phyloP scores from a whole-genome alignment of 1,139 yeast species.

The Yamadazyma mexicana region DNA sequence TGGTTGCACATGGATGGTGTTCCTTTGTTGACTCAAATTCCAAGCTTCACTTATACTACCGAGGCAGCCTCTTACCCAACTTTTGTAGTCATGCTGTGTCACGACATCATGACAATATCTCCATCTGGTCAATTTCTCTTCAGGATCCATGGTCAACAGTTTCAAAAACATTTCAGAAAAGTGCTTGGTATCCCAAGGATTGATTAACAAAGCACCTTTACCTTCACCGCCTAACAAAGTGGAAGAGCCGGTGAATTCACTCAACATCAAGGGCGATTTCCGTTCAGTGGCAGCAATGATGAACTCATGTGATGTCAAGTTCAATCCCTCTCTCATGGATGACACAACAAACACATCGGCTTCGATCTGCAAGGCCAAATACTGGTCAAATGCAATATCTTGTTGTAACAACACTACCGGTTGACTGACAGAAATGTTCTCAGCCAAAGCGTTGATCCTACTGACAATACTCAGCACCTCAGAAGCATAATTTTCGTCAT shows the following conservation, averaged over 20 bases:
- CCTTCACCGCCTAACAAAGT: constrained; percentile 54
- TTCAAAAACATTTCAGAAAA: constrained; percentile 61
- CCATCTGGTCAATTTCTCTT: constrained; percentile 67
- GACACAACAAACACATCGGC: constrained; percentile 88
- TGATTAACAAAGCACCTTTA: constrained; percentile 72
- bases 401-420: constrained; percentile 88
- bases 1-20: constrained; percentile 23
- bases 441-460: constrained; percentile 75
- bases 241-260: constrained; percentile 96
- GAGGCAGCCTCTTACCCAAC: constrained; percentile 70
- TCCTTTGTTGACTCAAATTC: constrained; percentile 49
- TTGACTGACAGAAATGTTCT: constrained; percentile 72
- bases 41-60: constrained; percentile 60
- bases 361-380: constrained; percentile 79
- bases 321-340: constrained; percentile 95
- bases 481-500: constrained; percentile 60
- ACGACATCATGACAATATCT: constrained; percentile 57
- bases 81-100: constrained; percentile 63
- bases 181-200: constrained; percentile 84
- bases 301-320: constrained; percentile 92
- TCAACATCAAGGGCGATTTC: constrained; percentile 79
- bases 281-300: constrained; percentile 71
- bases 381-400: constrained; percentile 86
- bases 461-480: constrained; percentile 79
- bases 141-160: constrained; percentile 63